Conservation (phyloP, 2,329 filamentous ascomycete genomes). For the Alternaria sp. region DNA sequence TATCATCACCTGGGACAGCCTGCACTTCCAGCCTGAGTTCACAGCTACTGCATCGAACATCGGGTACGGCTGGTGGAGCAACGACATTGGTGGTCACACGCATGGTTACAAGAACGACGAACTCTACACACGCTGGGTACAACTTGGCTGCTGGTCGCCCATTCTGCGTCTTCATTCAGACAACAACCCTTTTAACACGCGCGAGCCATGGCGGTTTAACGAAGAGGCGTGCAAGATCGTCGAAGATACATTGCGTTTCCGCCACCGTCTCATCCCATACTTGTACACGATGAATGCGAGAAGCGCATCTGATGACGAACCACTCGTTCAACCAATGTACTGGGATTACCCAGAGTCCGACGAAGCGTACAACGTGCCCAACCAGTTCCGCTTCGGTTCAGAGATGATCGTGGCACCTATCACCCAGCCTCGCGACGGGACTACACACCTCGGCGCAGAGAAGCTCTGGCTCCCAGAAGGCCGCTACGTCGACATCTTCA, state of each 20-base stretch:
- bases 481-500: conserved; percentile 65
- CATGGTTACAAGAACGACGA: conserved; percentile 64
- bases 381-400: conserved; percentile 66
- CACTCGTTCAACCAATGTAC: conserved; percentile 68
- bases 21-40: conserved; percentile 71
- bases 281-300: conserved; percentile 64
- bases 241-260: conserved; percentile 58
- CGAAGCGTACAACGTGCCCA: conserved; percentile 63
- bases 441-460: conserved; percentile 56
- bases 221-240: conserved; percentile 56
- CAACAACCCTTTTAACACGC: conserved; percentile 64
- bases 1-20: conserved; percentile 64
- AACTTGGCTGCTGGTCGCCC: conserved; percentile 67
- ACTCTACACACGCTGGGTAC: conserved; percentile 66
- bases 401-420: conserved; percentile 65
- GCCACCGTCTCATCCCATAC: conserved; percentile 67
- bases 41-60: conserved; percentile 71
- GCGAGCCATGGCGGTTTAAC: conserved; percentile 67
- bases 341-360: conserved; percentile 62
- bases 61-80: conserved; percentile 72
- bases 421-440: conserved; percentile 57
- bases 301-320: conserved; percentile 55
- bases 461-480: conserved; percentile 64
- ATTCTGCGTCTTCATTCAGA: conserved; percentile 67
- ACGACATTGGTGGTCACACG: conserved; percentile 72